phyloP scores from a whole-genome alignment of 805 yeast species.

The Ogataea saltuana region DNA sequence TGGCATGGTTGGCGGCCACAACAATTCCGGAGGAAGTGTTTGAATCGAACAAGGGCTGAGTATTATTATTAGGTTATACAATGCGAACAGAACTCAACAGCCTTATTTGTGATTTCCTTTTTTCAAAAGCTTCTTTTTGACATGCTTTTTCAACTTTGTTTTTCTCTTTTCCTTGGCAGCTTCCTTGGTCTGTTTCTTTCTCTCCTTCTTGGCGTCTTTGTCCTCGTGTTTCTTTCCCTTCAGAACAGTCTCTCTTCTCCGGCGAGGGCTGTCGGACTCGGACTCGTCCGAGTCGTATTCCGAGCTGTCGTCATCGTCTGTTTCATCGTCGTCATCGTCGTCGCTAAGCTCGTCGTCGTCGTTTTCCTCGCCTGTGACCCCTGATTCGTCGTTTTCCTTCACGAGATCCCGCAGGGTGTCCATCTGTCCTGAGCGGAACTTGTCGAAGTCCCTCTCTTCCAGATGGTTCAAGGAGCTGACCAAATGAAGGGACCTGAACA shows the following conservation, averaged over 20 bases:
- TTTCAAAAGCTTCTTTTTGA: slow-evolving; percentile 74
- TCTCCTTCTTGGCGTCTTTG: slow-evolving; percentile 70
- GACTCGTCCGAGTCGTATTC: slow-evolving; percentile 27
- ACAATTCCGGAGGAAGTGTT: slow-evolving; percentile 50
- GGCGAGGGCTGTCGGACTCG: slow-evolving; percentile 6
- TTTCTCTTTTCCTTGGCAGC: slow-evolving; percentile 77
- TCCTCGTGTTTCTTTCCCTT: slow-evolving; percentile 81
- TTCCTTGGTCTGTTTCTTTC: slow-evolving; percentile 76
- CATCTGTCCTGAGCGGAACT: slow-evolving; percentile 76
- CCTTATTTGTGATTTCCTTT: slow-evolving; percentile 36
- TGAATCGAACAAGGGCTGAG: too few species aligned
- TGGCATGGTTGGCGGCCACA: slow-evolving; percentile 50
- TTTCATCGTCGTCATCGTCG: slow-evolving; percentile 18
- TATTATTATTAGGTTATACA: too few species aligned
- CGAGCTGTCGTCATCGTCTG: slow-evolving; percentile 14
- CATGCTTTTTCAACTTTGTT: slow-evolving; percentile 78
- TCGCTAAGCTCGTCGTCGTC: slow-evolving; percentile 36
- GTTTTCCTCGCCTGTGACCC: slow-evolving; percentile 26
- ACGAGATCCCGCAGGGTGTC: slow-evolving; percentile 68
- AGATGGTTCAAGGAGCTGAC: slow-evolving; percentile 79
- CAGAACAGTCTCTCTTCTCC: slow-evolving; percentile 26
- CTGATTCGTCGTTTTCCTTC: slow-evolving; percentile 38
- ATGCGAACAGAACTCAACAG: too few species aligned
- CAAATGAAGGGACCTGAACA: slow-evolving; percentile 78
- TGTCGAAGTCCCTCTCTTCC: slow-evolving; percentile 86